A percentile compares a stretch with the other conserved stretches of the same genome.
Conservation (phyloP, 352 stramenopile genomes). For the Pythium myriotylum region DNA sequence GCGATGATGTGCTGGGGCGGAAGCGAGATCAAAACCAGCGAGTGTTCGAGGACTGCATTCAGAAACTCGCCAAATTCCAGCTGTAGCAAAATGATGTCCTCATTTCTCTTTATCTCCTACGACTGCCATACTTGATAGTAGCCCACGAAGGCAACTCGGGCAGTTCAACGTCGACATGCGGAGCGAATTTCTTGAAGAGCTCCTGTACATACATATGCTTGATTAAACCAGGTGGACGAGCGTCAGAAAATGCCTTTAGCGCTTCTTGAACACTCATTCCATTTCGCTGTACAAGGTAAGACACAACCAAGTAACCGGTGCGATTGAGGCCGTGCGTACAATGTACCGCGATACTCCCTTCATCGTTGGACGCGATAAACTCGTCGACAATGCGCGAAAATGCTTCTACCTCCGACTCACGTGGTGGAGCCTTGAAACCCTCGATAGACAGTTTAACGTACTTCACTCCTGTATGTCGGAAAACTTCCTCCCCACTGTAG, state of each 20-base stretch:
- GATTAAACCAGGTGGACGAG: slow-evolving; percentile 73
- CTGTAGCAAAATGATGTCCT: not conserved
- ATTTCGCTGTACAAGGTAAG: slow-evolving; percentile 67
- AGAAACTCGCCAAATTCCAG: slow-evolving; percentile 16
- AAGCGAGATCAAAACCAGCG: slow-evolving; percentile 46
- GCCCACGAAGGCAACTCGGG: slow-evolving; percentile 69
- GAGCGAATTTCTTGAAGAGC: slow-evolving; percentile 55
- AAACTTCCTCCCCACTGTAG: slow-evolving; percentile 63
- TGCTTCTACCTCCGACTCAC: slow-evolving; percentile 44
- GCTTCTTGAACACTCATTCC: slow-evolving; percentile 54
- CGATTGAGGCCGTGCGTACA: slow-evolving; percentile 83
- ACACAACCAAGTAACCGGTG: slow-evolving; percentile 77
- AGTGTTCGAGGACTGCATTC: slow-evolving; percentile 23
- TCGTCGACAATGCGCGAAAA: slow-evolving; percentile 72
- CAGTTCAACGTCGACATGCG: slow-evolving; percentile 42
- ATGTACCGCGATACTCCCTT: slow-evolving; percentile 67
- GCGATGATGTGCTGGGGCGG: slow-evolving; percentile 27
- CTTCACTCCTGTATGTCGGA: slow-evolving; percentile 46
- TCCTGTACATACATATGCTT: slow-evolving; percentile 86
- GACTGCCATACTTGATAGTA: slow-evolving; percentile 61
- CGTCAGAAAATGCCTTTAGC: slow-evolving; percentile 60
- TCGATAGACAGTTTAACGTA: slow-evolving; percentile 85
- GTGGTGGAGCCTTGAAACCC: slow-evolving; percentile 62
- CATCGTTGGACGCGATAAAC: slow-evolving; percentile 44
- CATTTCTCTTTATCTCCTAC: slow-evolving; percentile 9